Base-by-base conservation (phyloP, 352 stramenopile genomes). In the Globisporangium emineosum region DNA sequence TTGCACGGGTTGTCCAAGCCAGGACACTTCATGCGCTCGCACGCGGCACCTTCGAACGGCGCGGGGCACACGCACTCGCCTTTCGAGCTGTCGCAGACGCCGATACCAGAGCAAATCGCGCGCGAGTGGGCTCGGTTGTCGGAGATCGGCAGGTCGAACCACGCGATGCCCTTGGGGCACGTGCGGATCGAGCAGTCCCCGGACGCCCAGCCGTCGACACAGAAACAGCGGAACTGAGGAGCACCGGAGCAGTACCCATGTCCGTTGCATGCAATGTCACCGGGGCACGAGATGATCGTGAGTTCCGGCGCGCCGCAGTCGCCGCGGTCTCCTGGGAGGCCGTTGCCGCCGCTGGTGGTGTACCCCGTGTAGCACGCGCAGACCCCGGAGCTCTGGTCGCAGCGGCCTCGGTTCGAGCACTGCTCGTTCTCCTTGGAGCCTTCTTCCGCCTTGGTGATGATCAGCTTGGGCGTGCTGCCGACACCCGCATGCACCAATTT, bases 341-440 rank as follows among this genome's bases (percentile, higher is more conserved):
- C 85, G 32, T 75, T 64, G 57, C 85, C 83, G 25, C 79, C 69
- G 57, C 83, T 92, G 17, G 83, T 95, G 13, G 79, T 93, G 65
- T 86, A 98, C 9, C 79, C 83, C 6, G 67, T 52, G 73, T 85
- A 97, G 70, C 93, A 98, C 7, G 66, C 78, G 66, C 93, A 98
- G 29, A 94, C 73, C 43, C 91, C 93, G 19, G 79, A 88, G 29
- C 69, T 78, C 50, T 83, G 75, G 70, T 92, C 83, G 65, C 85
- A 94, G 21, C 57, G 68, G 8, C 83, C 85, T 33, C 85, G 83
- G 64, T 92, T 92, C 25, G 81, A 83, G 51, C 85, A 94, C 47
- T 81, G 56, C 30, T 91, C 86, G 68, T 97, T 94, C 70, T 98
- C 93, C 67, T 98, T 98, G 5, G 90, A 94, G 47, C 93, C 92